These are phyloP conservation scores for Rhizopus sp. DNA, from an alignment of 371 early-diverging fungal genomes.

Conservation along the genomic window DNA sequence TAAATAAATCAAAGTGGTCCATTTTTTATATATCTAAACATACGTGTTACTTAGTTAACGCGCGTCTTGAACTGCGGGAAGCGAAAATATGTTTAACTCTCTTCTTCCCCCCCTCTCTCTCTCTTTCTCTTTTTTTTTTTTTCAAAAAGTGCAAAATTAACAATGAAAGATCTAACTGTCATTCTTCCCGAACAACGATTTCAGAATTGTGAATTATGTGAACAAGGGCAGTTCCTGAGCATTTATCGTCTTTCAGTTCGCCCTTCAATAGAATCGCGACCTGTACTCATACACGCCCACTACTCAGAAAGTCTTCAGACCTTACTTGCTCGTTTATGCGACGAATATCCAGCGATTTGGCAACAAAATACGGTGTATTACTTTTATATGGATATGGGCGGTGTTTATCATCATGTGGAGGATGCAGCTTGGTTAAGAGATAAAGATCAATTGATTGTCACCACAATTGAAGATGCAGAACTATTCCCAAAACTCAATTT, in stretches of 20 bases:
- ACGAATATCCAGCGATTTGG: slow-evolving; percentile 33
- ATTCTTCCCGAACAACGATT: not conserved
- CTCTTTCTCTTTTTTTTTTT: not conserved
- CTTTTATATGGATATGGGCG: slow-evolving; percentile 47
- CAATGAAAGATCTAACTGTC: no score
- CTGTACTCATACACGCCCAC: slow-evolving; percentile 30
- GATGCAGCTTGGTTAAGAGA: slow-evolving; percentile 42
- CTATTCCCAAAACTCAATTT: slow-evolving; percentile 34
- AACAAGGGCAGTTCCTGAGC: slow-evolving; percentile 3
- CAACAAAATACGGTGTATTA: slow-evolving; percentile 24
- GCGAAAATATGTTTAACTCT: no score
- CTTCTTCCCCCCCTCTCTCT: not conserved
- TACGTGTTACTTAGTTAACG: no score
- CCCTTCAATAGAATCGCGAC: slow-evolving; percentile 4
- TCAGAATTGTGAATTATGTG: slow-evolving; percentile 11
- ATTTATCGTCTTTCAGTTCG: slow-evolving; percentile 19
- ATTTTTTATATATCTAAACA: not conserved
- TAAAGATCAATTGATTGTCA: slow-evolving; percentile 38
- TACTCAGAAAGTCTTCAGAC: slow-evolving; percentile 25
- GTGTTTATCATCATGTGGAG: slow-evolving; percentile 36
- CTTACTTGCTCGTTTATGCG: slow-evolving; percentile 27
- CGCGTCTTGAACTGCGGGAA: no score
- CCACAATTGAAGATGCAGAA: slow-evolving; percentile 23
- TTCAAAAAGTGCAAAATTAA: not conserved
- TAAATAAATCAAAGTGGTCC: not conserved